Percentiles rank a stretch among this genome's conserved stretches.
These are phyloP conservation scores for Euphorbia celastroides DNA, from an alignment of 441 rosid genomes.

Conservation along the genomic window DNA sequence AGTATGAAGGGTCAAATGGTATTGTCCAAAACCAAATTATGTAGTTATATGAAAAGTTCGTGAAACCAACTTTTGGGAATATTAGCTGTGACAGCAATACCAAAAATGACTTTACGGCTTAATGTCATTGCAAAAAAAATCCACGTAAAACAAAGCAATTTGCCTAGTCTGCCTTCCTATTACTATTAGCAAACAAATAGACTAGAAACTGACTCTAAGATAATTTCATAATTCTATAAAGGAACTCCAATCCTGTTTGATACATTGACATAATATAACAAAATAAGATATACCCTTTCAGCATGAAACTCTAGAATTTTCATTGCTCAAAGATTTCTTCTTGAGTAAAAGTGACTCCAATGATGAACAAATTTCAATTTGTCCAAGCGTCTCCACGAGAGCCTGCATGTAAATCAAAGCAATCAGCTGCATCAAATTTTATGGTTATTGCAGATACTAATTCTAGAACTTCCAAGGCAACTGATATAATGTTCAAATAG, in stretches of 20 bases:
- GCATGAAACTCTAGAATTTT: conserved; percentile 53
- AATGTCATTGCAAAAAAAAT: not conserved
- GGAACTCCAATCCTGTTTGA: not conserved
- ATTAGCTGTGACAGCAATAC: too few species aligned
- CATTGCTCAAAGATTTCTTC: conserved; percentile 62
- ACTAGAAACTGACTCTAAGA: not conserved
- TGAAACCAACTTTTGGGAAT: too few species aligned
- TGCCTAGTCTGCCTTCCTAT: not conserved
- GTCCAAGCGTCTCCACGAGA: conserved; percentile 55
- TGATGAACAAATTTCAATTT: conserved; percentile 51
- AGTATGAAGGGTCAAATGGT: too few species aligned
- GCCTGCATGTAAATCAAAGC: conserved; percentile 38
- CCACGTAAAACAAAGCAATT: not conserved
- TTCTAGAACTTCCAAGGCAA: not conserved
- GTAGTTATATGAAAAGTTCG: too few species aligned
- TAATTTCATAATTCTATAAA: not conserved
- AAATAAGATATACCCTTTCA: conserved; percentile 52
- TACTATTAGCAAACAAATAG: not conserved
- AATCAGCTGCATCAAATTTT: conserved; percentile 12
- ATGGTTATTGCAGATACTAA: not conserved
- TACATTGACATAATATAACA: conserved; percentile 5
- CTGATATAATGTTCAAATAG: not conserved
- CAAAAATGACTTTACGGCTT: too few species aligned
- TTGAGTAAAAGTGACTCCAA: conserved; percentile 63
- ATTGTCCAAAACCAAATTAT: too few species aligned